Conservation (phyloP, 1,284 basidiomycete genomes). For the Thecaphora thlaspeos region DNA sequence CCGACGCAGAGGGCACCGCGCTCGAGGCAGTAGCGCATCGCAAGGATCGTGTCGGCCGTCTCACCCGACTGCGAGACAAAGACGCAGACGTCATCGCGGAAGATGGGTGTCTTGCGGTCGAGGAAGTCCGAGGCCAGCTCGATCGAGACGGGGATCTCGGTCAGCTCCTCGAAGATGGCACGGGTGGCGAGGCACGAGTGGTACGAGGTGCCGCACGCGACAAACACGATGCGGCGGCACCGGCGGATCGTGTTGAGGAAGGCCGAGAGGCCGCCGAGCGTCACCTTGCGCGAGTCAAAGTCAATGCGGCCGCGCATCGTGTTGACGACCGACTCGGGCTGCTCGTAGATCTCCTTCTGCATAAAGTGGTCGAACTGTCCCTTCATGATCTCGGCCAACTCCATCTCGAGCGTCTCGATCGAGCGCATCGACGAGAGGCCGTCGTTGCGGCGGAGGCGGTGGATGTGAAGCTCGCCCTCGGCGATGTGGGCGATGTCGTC, state of each 20-base stretch:
- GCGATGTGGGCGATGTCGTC: slow-evolving; percentile 98
- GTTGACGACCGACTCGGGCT: slow-evolving; percentile 99
- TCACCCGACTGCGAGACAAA: slow-evolving; percentile 98
- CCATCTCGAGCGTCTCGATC: slow-evolving; percentile 98
- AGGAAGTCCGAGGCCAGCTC: slow-evolving; percentile 98
- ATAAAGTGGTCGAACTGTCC: slow-evolving; percentile 99
- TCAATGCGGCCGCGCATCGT: slow-evolving; percentile 99
- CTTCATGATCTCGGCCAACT: slow-evolving; percentile 99
- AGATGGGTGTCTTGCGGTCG: slow-evolving; percentile 97
- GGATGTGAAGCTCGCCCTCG: slow-evolving; percentile 94
- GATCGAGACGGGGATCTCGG: slow-evolving; percentile 95
- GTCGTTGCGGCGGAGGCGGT: slow-evolving; percentile 87
- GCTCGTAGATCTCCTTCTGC: slow-evolving; percentile 99
- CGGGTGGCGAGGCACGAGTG: slow-evolving; percentile 98
- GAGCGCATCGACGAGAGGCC: slow-evolving; percentile 78
- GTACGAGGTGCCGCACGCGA: slow-evolving; percentile 96
- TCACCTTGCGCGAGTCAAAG: slow-evolving; percentile 89
- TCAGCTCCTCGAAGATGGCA: slow-evolving; percentile 97
- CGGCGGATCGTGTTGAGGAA: slow-evolving; percentile 95
- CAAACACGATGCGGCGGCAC: slow-evolving; percentile 91
- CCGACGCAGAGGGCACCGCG: slow-evolving; percentile 89
- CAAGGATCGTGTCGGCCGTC: slow-evolving; percentile 96
- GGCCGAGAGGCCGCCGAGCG: slow-evolving; percentile 88
- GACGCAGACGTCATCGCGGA: slow-evolving; percentile 96
- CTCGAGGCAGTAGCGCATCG: slow-evolving; percentile 93